These are phyloP conservation scores for Imleria badia DNA, from an alignment of 768 basidiomycete genomes.

Conservation along the genomic window DNA sequence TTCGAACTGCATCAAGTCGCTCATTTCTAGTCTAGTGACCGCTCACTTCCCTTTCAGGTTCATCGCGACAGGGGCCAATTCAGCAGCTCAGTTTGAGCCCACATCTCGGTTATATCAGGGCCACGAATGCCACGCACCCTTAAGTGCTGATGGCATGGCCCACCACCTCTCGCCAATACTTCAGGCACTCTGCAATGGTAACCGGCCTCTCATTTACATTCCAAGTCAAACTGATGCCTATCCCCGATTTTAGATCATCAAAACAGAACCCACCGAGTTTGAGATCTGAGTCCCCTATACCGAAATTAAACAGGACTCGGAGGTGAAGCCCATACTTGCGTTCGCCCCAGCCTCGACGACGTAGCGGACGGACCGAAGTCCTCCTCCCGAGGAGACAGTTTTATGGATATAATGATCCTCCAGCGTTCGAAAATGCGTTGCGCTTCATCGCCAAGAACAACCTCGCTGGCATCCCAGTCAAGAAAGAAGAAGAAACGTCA, in stretches of 20 bases:
- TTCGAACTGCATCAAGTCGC: constrained; percentile 7
- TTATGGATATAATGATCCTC: constrained; percentile 4
- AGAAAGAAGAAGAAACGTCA: constrained; percentile 15
- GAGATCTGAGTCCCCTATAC: no score
- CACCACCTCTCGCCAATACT: not conserved
- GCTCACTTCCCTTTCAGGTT: not conserved
- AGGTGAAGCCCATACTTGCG: not conserved
- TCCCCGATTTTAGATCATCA: not conserved
- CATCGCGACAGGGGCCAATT: no score
- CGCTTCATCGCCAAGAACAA: constrained; percentile 8
- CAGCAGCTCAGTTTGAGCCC: no score
- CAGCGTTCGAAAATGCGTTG: constrained; percentile 6
- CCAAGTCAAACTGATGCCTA: not conserved
- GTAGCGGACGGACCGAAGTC: constrained; percentile 2
- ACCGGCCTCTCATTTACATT: not conserved
- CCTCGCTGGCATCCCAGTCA: not conserved
- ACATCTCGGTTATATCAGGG: no score
- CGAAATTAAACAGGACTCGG: no score
- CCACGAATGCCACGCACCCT: not conserved
- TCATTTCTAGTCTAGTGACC: no score
- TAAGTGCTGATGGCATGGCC: no score
- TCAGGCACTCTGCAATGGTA: not conserved
- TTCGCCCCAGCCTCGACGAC: not conserved
- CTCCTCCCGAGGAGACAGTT: constrained; percentile 9
- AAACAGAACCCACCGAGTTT: no score